Evolutionary conservation across 106 monocot species (phyloP), one percentile per base, ranked within the genome.

Genomic region (Ottelia alismoides): DNA sequence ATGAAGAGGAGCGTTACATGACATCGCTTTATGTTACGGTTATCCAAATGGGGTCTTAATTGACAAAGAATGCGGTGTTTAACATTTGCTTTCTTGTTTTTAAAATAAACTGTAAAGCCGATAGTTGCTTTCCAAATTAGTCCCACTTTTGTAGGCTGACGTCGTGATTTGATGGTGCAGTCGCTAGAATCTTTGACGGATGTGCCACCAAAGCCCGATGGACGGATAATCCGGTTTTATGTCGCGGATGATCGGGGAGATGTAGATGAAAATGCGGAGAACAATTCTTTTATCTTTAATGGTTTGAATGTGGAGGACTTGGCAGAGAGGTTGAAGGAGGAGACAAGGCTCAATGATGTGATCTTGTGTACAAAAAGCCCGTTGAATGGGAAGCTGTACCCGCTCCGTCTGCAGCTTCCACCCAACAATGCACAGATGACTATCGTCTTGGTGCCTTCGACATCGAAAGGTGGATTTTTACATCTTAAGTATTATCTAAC

Each of bases 281-380:
- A 32, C 7, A 52, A 49, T 28, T 62, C 67, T 4, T 52, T 89
- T 22, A 66, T 10, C 2, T 96, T 85, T 47, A 71, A 74, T 14
- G 94, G 94, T n/a, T 69, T 62, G 19, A 79, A 55, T 58, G 70
- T 96, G 53, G 50, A 49, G 2, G 88, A 88, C 47, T 56, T 96
- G 63, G 74, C 66, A 0, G 31, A 63, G 16, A 78, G 55, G 60
- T 64, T 96, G 59, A 60, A 76, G 62, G 84, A 81, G 61, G 72
- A 74, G 52, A 84, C 81, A 3, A 72, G 62, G 25, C 54, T 81
- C 2, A 21, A 52, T 31, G 74, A 81, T 51, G 65, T 96, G 35
- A 66, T 84, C 35, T 60, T 96, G 20, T 96, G 94, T 70, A 70
- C 73, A 2, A 53, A 62, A 9, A 82, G 70, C 22, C 82, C 79